Base-by-base conservation (phyloP, 2,329 filamentous ascomycete species). In the Cordyceps farinosa region DNA sequence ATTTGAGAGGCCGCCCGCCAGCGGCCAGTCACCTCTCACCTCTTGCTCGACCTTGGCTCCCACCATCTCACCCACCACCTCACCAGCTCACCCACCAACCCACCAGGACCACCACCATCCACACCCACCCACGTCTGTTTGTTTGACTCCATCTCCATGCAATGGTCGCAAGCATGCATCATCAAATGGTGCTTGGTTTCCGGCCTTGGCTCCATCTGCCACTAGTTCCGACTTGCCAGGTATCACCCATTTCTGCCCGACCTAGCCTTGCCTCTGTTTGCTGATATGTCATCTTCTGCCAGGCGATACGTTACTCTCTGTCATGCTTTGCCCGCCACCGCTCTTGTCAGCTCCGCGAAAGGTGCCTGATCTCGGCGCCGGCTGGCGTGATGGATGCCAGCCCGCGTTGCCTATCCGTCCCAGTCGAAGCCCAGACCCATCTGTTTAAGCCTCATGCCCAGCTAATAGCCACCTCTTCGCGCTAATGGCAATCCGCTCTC, bases 1-100 rank as follows among this genome's bases (percentile, higher is more conserved):
- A 48, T 48, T 59, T 45, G 56, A 22, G 56, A 59, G 56, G 56
- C 56, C 56, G 56, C 56, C 56, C 11, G 56, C 45, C n/a, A 48
- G 32, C 22, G 29, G n/a, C 40, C 54, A 57, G 30, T 32, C 54
- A 57, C 22, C 22, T 22, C 22, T 22, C 22, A 22, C 22, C 22
- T 22, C 22, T 22, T 22, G 22, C 22, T 22, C 22, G 22, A 22
- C 22, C 22, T 22, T 22, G 1, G 22, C 32, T 22, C 30, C 5
- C 10, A 10, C 5, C 15, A 22, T 17, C 50, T 9, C 48, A n/a
- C 50, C 29, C 15, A 22, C 30, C n/a, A 17, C 44, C n/a, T 22
- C 22, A n/a, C n/a, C n/a, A n/a, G 36, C 36, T 38, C 36, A 38
- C 34, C 34, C 34, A 38, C 3, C 34, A 38, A 10, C 9, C 34